Evolutionary conservation across 129 eudicot species (phyloP), one percentile per base, ranked within the genome.

Genomic region (Artemisia tridentata): DNA sequence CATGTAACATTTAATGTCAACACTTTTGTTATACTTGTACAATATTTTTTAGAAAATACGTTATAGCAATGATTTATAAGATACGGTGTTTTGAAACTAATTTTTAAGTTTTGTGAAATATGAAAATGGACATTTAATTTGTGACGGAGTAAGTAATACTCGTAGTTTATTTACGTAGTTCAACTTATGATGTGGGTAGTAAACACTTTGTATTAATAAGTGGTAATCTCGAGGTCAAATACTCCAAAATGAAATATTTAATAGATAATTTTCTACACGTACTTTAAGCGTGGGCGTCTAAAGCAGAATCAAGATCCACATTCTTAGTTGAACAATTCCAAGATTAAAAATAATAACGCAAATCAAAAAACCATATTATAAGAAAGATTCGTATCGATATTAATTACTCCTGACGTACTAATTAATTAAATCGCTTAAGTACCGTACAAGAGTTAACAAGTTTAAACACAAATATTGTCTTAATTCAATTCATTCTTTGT

Each of bases 291-390:
- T 63, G 71, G 75, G 75, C 51, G 51, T 77, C 23, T 51, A 65
- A 70, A 77, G 65, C 65, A 52, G 75, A 69, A 69, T 77, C 81
- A 77, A 68, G 76, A 77, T 77, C 81, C 81, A 77, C 81, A 62
- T 69, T 77, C 66, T 70, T 62, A 62, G 76, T 77, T 70, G 76
- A 77, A 77, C 43, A 77, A 62, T 41, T 69, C 66, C 81, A 69
- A 77, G 64, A 77, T 55, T 34, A 2, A 46, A 60, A 14, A 69
- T 60, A 60, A 38, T 11, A 29, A 75, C 51, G 49, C 29, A 54
- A 64, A 54, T 56, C 58, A 18, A 46, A 59, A 47, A 50, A 59
- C 41, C 31, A 18, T 75, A 56, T 56, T 75, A 45, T 45, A 67
- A 51, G n/a, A 52, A 62, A 63, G 72, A 63, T 69, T 62, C 66